A percentile compares a stretch with the other conserved stretches of the same genome.
Evolutionary conservation across 495 filamentous ascomycete genomes (phyloP).

Genomic region (Glonium stellatum): DNA sequence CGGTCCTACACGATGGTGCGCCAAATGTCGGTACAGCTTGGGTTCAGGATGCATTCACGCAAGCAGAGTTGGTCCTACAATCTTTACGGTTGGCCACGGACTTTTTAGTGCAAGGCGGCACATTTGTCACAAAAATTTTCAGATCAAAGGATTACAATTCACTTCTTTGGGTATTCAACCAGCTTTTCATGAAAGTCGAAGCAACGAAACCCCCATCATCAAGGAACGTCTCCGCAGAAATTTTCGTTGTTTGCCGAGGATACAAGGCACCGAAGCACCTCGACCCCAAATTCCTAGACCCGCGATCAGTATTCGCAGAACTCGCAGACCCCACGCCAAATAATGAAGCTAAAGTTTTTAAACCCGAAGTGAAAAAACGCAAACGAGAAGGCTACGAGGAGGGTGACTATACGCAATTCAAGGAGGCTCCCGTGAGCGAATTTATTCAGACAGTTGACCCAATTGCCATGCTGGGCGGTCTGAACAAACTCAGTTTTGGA

Average conservation of each 20-base stretch:
- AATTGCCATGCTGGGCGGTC: slow-evolving; percentile 85
- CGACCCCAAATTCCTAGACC: slow-evolving; percentile 88
- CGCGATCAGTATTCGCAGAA: slow-evolving; percentile 88
- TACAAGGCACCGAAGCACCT: slow-evolving; percentile 90
- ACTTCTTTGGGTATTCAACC: slow-evolving; percentile 95
- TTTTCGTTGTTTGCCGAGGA: slow-evolving; percentile 92
- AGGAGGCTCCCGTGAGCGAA: slow-evolving; percentile 77
- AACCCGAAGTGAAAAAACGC: slow-evolving; percentile 92
- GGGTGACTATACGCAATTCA: slow-evolving; percentile 87
- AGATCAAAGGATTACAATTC: slow-evolving; percentile 96
- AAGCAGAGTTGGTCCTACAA: slow-evolving; percentile 89
- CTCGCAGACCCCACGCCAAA: slow-evolving; percentile 83
- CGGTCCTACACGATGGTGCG: slow-evolving; percentile 95
- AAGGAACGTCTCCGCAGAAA: slow-evolving; percentile 92
- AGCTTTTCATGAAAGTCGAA: slow-evolving; percentile 88
- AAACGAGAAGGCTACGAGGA: slow-evolving; percentile 97
- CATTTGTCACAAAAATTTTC: slow-evolving; percentile 97
- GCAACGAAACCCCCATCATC: slow-evolving; percentile 96
- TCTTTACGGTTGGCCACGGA: slow-evolving; percentile 90
- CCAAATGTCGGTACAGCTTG: slow-evolving; percentile 97
- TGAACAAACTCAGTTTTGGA: slow-evolving; percentile 76
- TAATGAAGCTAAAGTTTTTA: slow-evolving; percentile 96
- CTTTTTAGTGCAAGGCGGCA: slow-evolving; percentile 82
- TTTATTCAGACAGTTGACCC: slow-evolving; percentile 94
- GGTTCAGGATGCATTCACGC: slow-evolving; percentile 97